These are phyloP conservation scores for Hypomyces perniciosus DNA, from an alignment of 2,329 filamentous ascomycete genomes.

Conservation along the genomic window DNA sequence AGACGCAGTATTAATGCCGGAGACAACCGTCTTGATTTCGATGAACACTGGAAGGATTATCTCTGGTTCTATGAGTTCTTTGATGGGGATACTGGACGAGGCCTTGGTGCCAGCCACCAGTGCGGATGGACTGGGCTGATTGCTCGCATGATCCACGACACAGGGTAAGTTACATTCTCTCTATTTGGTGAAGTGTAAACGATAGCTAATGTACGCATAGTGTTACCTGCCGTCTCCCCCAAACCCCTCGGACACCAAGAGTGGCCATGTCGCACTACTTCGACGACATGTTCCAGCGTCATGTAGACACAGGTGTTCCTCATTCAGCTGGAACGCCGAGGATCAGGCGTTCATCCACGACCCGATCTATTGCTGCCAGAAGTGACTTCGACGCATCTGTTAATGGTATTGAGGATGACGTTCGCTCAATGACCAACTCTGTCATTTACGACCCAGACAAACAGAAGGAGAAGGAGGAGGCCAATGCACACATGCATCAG, in stretches of 20 bases:
- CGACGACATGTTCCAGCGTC: constrained; percentile 71
- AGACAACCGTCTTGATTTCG: constrained; percentile 80
- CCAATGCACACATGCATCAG: constrained; percentile 66
- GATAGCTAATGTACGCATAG: constrained; percentile 45
- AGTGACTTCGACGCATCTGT: constrained; percentile 64
- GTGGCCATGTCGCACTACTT: constrained; percentile 89
- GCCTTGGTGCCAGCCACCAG: constrained; percentile 87
- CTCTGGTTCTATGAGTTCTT: constrained; percentile 98
- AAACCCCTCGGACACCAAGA: constrained; percentile 84
- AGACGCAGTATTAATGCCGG: constrained; percentile 83
- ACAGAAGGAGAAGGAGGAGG: constrained; percentile 44
- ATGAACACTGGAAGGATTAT: constrained; percentile 77
- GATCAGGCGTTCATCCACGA: constrained; percentile 73
- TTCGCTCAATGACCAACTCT: constrained; percentile 26
- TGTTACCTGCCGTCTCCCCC: constrained; percentile 81
- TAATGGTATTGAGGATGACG: constrained; percentile 40
- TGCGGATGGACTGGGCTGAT: constrained; percentile 95
- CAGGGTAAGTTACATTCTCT: constrained; percentile 60
- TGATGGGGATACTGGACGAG: constrained; percentile 83
- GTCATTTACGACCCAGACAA: constrained; percentile 36
- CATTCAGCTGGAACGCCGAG: constrained; percentile 39
- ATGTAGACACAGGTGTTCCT: constrained; percentile 30
- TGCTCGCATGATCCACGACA: constrained; percentile 96
- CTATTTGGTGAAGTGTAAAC: not conserved
- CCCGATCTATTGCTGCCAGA: constrained; percentile 74